These are phyloP conservation scores for Lasiodiplodia hormozganensis DNA, from an alignment of 2,329 filamentous ascomycete genomes.

Conservation along the genomic window DNA sequence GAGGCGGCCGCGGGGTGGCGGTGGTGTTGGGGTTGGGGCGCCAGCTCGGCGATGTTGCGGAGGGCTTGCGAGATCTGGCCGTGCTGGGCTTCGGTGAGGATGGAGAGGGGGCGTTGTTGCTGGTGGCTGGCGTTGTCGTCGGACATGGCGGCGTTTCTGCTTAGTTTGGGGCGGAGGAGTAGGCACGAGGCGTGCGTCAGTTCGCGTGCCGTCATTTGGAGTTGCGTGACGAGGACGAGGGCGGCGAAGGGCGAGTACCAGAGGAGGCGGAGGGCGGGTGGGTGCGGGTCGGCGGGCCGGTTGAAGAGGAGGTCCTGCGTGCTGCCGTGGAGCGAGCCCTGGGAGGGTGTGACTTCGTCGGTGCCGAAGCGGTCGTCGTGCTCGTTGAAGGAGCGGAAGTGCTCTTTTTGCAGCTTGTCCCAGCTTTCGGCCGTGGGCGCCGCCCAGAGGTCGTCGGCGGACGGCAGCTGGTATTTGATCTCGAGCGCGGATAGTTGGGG, in stretches of 20 bases:
- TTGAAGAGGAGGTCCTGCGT: not conserved
- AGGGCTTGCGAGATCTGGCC: constrained; percentile 2
- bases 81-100: constrained; percentile 9
- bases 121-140: not conserved
- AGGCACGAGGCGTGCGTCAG: constrained; percentile 1
- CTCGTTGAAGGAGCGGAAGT: constrained; percentile 19
- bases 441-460: constrained; percentile 34
- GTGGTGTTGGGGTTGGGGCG: not conserved
- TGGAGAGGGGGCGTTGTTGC: not conserved
- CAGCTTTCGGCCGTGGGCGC: constrained; percentile 34
- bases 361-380: not conserved
- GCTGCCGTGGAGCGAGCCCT: not conserved
- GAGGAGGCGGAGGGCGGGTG: not conserved
- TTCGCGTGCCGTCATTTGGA: not conserved
- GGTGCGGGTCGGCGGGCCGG: not conserved
- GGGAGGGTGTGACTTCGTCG: not conserved
- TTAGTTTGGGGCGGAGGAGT: not conserved
- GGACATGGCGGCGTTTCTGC: too few relatives aligned
- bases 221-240: not conserved
- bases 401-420: constrained; percentile 10
- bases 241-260: constrained; percentile 17
- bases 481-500: constrained; percentile 36
- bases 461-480: constrained; percentile 36
- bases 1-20: not conserved
- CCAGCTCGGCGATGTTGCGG: constrained; percentile 2